phyloP scores from a whole-genome alignment of 140 eudicot species.

The Senecio squalidus region DNA sequence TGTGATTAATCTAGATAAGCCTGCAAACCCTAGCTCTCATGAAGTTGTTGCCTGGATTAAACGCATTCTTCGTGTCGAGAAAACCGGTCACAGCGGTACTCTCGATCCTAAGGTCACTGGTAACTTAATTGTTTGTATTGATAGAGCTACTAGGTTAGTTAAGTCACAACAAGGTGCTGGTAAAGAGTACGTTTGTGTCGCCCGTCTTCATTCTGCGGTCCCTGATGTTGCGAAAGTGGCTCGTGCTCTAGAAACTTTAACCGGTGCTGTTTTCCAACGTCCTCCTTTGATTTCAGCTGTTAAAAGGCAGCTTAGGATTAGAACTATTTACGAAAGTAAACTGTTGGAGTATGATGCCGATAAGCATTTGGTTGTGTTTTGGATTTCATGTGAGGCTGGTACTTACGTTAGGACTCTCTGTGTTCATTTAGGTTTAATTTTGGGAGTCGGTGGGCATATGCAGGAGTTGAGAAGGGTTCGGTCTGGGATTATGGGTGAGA shows the following conservation, averaged over 20 bases:
- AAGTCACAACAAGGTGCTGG: constrained; percentile 96
- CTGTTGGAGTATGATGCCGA: constrained; percentile 74
- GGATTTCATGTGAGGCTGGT: constrained; percentile 95
- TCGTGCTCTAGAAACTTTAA: constrained; percentile 58
- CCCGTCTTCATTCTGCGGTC: constrained; percentile 64
- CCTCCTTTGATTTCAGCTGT: constrained; percentile 90
- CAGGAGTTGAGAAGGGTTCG: constrained; percentile 93
- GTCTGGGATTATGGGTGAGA: constrained; percentile 94
- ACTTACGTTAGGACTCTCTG: constrained; percentile 90
- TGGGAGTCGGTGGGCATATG: constrained; percentile 95
- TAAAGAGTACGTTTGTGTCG: constrained; percentile 86
- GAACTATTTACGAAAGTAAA: constrained; percentile 82
- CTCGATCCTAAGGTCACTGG: constrained; percentile 92
- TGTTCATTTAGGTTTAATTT: constrained; percentile 81
- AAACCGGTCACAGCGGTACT: constrained; percentile 85
- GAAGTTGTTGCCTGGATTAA: constrained; percentile 97
- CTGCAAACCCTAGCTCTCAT: constrained; percentile 85
- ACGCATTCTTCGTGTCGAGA: constrained; percentile 72
- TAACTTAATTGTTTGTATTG: constrained; percentile 75
- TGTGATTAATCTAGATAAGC: constrained; percentile 74
- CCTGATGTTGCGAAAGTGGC: constrained; percentile 71
- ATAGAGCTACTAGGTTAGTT: constrained; percentile 76
- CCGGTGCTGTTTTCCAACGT: constrained; percentile 83
- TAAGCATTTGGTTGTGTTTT: constrained; percentile 84
- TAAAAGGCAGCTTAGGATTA: constrained; percentile 73